These are phyloP conservation scores for Linum tenue DNA, from an alignment of 345 rosid species.

Conservation along the genomic window DNA sequence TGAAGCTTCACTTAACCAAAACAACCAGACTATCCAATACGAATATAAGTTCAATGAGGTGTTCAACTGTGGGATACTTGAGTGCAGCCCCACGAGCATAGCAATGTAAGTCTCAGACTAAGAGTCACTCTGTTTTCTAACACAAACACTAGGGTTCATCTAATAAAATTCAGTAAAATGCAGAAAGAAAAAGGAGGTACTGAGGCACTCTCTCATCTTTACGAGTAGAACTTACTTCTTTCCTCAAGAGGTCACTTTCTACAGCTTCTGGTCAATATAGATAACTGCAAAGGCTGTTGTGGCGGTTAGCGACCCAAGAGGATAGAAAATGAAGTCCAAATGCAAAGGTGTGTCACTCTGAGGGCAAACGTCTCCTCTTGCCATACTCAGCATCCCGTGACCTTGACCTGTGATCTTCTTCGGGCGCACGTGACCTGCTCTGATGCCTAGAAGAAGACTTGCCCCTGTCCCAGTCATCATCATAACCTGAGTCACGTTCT, in stretches of 20 bases:
- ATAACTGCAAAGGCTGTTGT: conserved; percentile 7
- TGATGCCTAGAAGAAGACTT: conserved; percentile 58
- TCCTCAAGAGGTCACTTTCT: conserved; percentile 26
- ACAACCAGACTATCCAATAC: conserved; percentile 1
- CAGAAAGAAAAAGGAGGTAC: conserved; percentile 20
- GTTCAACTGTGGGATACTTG: conserved; percentile 16
- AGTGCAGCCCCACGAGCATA: conserved; percentile 21
- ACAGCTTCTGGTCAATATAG: conserved; percentile 15
- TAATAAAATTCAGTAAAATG: conserved; percentile 22
- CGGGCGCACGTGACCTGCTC: conserved; percentile 59
- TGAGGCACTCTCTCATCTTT: conserved; percentile 25
- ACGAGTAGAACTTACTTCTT: conserved; percentile 45
- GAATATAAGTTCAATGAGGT: conserved; percentile 10
- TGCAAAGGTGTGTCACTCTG: conserved; percentile 28
- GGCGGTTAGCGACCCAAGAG: conserved; percentile 18
- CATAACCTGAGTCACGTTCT: conserved; percentile 56
- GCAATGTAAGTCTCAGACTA: conserved; percentile 21
- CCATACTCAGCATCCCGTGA: conserved; percentile 72
- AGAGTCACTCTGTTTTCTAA: conserved; percentile 19
- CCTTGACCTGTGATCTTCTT: conserved; percentile 59
- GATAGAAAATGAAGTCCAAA: not conserved
- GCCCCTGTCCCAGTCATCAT: conserved; percentile 66
- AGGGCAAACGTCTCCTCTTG: conserved; percentile 57
- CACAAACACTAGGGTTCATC: conserved; percentile 22
- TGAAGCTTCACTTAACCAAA: not conserved